A percentile compares a stretch with the other conserved stretches of the same genome.
Conservation (phyloP, 2,329 filamentous ascomycete species). For the Fonsecaea monophora region DNA sequence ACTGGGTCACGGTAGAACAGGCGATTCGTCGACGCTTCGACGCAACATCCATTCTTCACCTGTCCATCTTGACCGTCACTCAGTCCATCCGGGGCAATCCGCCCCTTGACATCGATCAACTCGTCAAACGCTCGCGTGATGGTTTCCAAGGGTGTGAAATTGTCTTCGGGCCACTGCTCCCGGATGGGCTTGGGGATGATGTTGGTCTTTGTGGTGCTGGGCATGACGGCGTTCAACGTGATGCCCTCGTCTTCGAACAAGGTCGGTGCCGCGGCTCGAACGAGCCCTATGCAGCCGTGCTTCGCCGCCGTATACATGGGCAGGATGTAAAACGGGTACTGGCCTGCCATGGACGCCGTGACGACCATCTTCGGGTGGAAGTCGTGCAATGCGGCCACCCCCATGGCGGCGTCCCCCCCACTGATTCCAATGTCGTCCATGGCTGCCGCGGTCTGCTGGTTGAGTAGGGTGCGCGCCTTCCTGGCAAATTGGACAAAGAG, state of each 20-base stretch:
- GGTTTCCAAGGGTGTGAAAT: constrained; percentile 47
- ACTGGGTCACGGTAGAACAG: constrained; percentile 19
- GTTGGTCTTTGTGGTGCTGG: constrained; percentile 45
- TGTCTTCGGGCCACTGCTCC: constrained; percentile 42
- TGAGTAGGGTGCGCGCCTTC: constrained; percentile 30
- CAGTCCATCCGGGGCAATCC: constrained; percentile 8
- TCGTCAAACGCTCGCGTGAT: constrained; percentile 44
- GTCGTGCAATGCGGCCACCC: constrained; percentile 1
- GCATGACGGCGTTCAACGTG: constrained; percentile 46
- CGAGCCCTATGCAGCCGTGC: constrained; percentile 60
- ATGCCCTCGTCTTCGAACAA: constrained; percentile 43
- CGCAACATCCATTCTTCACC: constrained; percentile 15
- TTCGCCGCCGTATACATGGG: constrained; percentile 60
- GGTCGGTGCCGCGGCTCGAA: constrained; percentile 26
- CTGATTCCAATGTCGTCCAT: background rate
- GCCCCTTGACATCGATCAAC: constrained; percentile 38
- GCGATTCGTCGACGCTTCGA: constrained; percentile 3
- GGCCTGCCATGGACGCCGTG: constrained; percentile 53
- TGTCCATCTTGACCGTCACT: constrained; percentile 41
- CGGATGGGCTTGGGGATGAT: constrained; percentile 42
- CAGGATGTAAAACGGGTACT: constrained; percentile 47
- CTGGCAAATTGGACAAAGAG: constrained; percentile 48
- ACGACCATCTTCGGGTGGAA: constrained; percentile 48
- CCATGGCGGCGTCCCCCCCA: background rate
- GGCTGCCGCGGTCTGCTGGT: background rate